Evolutionary conservation across 164 flowering plant genomes (phyloP).

Genomic region (Santalum album): DNA sequence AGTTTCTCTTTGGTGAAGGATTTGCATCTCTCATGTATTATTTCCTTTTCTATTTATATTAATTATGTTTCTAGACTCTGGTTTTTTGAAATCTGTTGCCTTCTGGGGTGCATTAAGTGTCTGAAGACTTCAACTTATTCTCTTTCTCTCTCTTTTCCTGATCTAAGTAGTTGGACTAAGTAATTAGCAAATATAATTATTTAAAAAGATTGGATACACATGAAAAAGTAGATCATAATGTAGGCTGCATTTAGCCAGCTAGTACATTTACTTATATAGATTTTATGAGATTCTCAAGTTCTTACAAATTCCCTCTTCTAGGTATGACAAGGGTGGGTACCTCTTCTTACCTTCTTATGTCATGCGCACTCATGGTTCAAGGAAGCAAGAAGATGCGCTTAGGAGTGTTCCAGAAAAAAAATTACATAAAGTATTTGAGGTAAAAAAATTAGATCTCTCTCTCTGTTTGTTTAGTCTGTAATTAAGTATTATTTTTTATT

Average conservation of each 20-base stretch:
- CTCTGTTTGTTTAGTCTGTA: neutral
- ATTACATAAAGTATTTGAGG: constrained; percentile 74
- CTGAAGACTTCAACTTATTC: too few species aligned
- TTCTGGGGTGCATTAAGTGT: too few species aligned
- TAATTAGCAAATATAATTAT: too few species aligned
- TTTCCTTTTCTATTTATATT: neutral
- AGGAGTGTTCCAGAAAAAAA: constrained; percentile 41
- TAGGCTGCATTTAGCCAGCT: too few species aligned
- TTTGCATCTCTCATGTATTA: neutral
- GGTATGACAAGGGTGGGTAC: constrained; percentile 88
- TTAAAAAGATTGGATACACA: too few species aligned
- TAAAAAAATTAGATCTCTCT: constrained; percentile 10
- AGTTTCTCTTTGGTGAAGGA: constrained; percentile 2
- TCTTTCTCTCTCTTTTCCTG: too few species aligned
- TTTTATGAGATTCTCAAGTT: neutral
- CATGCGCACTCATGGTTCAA: constrained; percentile 96
- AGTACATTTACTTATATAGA: too few species aligned
- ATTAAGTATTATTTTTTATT: too few species aligned
- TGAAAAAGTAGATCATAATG: too few species aligned
- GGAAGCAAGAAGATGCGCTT: constrained; percentile 71
- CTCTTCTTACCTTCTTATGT: constrained; percentile 81
- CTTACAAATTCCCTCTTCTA: constrained; percentile 15
- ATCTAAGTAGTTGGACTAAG: too few species aligned
- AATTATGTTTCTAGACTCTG: too few species aligned
- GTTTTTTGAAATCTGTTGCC: too few species aligned